Evolutionary conservation across 2,329 filamentous ascomycete species (phyloP), one percentile per base, ranked within the genome.

Genomic region (Dothideomycetidae sp.): DNA sequence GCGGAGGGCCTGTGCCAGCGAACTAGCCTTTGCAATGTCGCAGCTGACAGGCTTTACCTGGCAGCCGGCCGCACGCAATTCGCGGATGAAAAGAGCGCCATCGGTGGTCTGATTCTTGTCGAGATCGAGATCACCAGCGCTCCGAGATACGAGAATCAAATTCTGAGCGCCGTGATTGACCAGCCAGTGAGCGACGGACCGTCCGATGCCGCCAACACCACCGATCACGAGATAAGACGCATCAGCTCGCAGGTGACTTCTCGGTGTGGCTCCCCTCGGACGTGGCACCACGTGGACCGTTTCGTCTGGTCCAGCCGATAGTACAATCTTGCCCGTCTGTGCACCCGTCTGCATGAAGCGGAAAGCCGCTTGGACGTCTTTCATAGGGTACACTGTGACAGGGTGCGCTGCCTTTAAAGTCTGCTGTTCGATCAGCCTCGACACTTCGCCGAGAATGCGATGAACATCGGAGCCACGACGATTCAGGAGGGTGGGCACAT

Each of bases 191-290:
- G 45, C 40, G 10, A 50, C 37, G 4, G 35, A 23, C 13, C 42
- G 40, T 5, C 47, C 46, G 12, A 52, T 39, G 4, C 48, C 49
- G 7, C 47, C 47, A n/a, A 48, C 41, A 30, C 49, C 47, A 10
- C 49, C 48, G 13, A 43, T 33, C 7, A 50, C 29, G 10, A 51
- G 14, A 19, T 50, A 51, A 1, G 44, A 38, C 2, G 36, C 40
- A 14, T 40, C 32, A 1, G 21, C 13, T 5, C 33, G 29, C 29
- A 42, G 34, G 10, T 5, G 13, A n/a, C n/a, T n/a, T n/a, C n/a
- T n/a, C n/a, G n/a, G n/a, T 3, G 14, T 19, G 10, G 19, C 9
- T 10, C 30, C n/a, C 9, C 10, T 5, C 13, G n/a, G 16, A 12
- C 16, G 9, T 21, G 18, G 33, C 33, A 32, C 15, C 29, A 16